Conservation (phyloP, 2,329 filamentous ascomycete genomes). For the Neopestalotiopsis clavispora region DNA sequence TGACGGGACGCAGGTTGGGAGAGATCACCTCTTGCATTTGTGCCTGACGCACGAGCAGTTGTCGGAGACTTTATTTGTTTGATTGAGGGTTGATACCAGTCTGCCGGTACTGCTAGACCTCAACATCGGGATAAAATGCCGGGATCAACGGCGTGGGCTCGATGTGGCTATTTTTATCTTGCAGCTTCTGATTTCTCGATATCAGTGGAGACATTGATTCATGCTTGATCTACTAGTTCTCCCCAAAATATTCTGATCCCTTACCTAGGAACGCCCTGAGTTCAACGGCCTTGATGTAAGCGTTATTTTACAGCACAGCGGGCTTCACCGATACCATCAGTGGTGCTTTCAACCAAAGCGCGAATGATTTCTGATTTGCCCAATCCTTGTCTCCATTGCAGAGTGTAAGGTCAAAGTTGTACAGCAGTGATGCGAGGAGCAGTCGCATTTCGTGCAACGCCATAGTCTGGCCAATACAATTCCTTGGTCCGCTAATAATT, state of each 20-base stretch:
- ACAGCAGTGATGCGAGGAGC: constrained; percentile 21
- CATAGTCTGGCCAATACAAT: constrained; percentile 27
- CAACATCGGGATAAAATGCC: background rate
- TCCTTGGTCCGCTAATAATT: constrained; percentile 21
- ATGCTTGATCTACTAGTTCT: background rate
- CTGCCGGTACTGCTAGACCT: background rate
- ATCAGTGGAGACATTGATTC: background rate
- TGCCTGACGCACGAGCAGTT: background rate
- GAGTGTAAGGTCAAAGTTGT: constrained; percentile 23
- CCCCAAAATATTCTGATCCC: background rate
- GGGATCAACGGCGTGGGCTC: background rate
- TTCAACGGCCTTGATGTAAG: background rate
- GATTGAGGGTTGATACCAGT: background rate
- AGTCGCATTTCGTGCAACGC: constrained; percentile 24
- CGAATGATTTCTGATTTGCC: constrained; percentile 23
- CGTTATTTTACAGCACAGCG: background rate
- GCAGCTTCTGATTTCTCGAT: background rate
- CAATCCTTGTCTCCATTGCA: constrained; percentile 20
- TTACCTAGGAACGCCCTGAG: background rate
- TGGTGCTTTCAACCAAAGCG: constrained; percentile 24
- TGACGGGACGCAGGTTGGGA: background rate
- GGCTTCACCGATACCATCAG: constrained; percentile 13
- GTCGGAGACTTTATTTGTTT: background rate
- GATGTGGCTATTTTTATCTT: background rate
- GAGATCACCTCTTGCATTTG: background rate